phyloP scores from a whole-genome alignment of 371 early-diverging fungal species.

The Mortierella sp. region DNA sequence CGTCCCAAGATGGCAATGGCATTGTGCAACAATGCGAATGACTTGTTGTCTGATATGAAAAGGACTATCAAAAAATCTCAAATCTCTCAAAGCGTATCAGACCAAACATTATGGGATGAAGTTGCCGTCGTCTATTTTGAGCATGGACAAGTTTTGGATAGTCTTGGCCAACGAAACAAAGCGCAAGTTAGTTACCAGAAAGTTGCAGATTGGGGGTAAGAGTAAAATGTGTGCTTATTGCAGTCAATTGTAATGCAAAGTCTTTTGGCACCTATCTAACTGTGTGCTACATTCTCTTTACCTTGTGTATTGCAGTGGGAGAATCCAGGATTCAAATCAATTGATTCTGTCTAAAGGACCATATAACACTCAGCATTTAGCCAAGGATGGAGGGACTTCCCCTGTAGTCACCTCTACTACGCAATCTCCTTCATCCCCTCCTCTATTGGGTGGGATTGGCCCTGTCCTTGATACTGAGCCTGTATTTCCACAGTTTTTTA shows the following conservation, averaged over 20 bases:
- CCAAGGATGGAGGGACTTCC: neutral
- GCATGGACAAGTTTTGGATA: slow-evolving; percentile 7
- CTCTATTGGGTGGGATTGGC: neutral
- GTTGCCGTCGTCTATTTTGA: slow-evolving; percentile 7
- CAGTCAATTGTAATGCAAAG: neutral
- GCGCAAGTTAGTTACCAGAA: slow-evolving; percentile 7
- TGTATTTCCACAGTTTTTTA: neutral
- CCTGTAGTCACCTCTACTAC: neutral
- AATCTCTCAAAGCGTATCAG: neutral
- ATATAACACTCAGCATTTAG: neutral
- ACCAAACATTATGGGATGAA: neutral
- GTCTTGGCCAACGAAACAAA: neutral
- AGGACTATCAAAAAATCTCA: neutral
- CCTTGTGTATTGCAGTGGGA: neutral
- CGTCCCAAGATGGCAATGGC: slow-evolving; percentile 4
- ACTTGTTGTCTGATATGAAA: slow-evolving; percentile 2
- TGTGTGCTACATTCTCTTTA: neutral
- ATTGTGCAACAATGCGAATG: slow-evolving; percentile 5
- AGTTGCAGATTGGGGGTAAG: slow-evolving; percentile 11
- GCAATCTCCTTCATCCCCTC: neutral
- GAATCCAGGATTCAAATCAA: neutral
- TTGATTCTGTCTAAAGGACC: neutral
- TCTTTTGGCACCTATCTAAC: neutral
- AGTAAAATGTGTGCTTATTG: no score
- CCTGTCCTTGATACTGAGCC: neutral